Conservation (phyloP, 345 rosid genomes). For the Acer negundo region DNA sequence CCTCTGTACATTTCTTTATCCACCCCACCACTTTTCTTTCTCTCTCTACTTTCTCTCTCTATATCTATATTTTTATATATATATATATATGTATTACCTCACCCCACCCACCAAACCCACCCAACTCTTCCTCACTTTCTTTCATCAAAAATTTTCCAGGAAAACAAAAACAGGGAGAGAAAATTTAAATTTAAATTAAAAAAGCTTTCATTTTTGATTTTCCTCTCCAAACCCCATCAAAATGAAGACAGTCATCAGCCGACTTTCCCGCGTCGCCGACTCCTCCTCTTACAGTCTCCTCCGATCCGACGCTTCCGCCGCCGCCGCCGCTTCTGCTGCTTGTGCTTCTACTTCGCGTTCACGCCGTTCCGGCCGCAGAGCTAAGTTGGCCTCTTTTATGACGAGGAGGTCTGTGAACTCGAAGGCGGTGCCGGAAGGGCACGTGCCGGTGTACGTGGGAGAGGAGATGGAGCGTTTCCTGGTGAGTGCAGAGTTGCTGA, state of each 20-base stretch:
- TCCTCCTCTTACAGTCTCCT: constrained; percentile 81
- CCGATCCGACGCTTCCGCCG: constrained; percentile 39
- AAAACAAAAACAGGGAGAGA: neutral
- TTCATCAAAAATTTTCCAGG: neutral
- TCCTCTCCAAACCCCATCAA: neutral
- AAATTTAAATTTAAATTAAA: no score
- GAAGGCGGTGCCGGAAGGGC: constrained; percentile 66
- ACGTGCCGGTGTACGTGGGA: constrained; percentile 91
- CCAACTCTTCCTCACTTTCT: neutral
- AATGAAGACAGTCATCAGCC: constrained; percentile 92
- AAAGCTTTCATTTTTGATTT: no score
- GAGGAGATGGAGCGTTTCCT: constrained; percentile 93
- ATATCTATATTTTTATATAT: no score
- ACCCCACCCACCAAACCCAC: constrained; percentile 16
- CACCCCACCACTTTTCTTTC: neutral
- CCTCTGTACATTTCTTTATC: neutral
- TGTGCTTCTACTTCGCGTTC: no score
- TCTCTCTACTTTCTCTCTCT: neutral
- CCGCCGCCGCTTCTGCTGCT: neutral
- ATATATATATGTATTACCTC: constrained; percentile 5
- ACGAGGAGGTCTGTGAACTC: constrained; percentile 32
- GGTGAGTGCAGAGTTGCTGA: constrained; percentile 80
- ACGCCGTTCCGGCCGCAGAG: no score
- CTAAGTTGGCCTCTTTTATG: no score
- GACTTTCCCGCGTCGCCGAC: constrained; percentile 86